phyloP scores from a whole-genome alignment of 208 protist species.

The Trypanosoma conorhini region DNA sequence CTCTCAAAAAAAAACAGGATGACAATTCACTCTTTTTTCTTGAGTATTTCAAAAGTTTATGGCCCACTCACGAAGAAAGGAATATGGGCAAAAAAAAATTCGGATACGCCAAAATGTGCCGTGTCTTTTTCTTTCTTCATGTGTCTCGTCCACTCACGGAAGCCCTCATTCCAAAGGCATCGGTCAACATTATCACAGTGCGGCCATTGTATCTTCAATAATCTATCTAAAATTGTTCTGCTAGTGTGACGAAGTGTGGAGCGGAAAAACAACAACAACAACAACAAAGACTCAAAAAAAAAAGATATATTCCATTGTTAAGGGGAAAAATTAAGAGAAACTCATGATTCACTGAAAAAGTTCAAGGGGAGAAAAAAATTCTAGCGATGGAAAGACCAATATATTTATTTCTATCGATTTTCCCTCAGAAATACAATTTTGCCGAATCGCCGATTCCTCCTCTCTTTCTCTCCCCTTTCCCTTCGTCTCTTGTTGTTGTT shows the following conservation, averaged over 20 bases:
- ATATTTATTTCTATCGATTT: background rate
- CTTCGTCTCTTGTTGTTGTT: background rate
- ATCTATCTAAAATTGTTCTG: background rate
- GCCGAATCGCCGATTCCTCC: background rate
- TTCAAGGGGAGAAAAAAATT: background rate
- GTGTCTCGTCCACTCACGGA: background rate
- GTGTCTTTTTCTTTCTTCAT: background rate
- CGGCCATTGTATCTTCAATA: background rate
- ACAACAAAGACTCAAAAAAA: background rate
- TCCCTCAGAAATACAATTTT: conserved; percentile 4
- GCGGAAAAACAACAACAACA: background rate
- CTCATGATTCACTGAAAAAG: background rate
- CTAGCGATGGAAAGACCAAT: background rate
- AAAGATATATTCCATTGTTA: background rate
- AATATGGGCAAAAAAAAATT: background rate
- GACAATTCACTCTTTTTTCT: background rate
- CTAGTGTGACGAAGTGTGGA: background rate
- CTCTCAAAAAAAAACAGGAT: background rate
- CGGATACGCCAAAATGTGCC: background rate
- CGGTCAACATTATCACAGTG: background rate
- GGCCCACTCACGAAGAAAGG: background rate
- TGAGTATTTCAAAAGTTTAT: background rate
- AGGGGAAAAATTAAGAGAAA: background rate
- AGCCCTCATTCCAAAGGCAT: background rate
- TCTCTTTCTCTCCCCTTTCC: background rate